Conservation (phyloP, 352 stramenopile genomes). For the Phytopythium montanum region DNA sequence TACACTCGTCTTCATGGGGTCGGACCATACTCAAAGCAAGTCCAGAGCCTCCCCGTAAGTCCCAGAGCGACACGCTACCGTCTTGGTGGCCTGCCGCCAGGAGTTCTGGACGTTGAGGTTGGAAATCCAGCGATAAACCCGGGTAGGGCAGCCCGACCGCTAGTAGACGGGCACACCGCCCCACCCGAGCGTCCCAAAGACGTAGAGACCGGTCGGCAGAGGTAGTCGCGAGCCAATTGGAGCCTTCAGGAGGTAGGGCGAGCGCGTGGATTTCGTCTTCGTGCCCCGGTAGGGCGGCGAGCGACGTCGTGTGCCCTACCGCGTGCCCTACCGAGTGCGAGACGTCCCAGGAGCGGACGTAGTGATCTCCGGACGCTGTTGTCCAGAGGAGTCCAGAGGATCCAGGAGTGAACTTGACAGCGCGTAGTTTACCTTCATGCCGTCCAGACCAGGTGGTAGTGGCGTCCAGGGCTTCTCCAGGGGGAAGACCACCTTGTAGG, state of each 20-base stretch:
- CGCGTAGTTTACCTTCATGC: slow-evolving; percentile 42
- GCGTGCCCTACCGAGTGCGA: slow-evolving; percentile 15
- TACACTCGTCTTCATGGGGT: slow-evolving; percentile 54
- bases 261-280: slow-evolving; percentile 62
- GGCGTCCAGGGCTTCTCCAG: slow-evolving; percentile 5
- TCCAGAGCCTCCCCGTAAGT: slow-evolving; percentile 49
- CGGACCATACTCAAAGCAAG: slow-evolving; percentile 24
- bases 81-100: slow-evolving; percentile 59
- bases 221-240: slow-evolving; percentile 28
- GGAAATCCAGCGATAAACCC: slow-evolving; percentile 43
- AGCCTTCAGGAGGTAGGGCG: slow-evolving; percentile 15
- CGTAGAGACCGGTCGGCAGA: slow-evolving; percentile 59
- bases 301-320: too few relatives aligned
- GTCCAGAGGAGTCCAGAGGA: slow-evolving; percentile 27
- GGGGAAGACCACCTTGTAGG: not conserved
- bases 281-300: slow-evolving; percentile 51
- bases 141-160: slow-evolving; percentile 20
- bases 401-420: slow-evolving; percentile 35
- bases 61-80: slow-evolving; percentile 57
- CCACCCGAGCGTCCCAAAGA: slow-evolving; percentile 62
- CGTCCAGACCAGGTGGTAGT: slow-evolving; percentile 18
- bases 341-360: slow-evolving; percentile 58
- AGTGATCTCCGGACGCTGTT: slow-evolving; percentile 33
- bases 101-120: slow-evolving; percentile 25
- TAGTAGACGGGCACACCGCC: slow-evolving; percentile 48